A percentile compares a stretch with the other conserved stretches of the same genome.
Evolutionary conservation across 768 basidiomycete genomes (phyloP).

Genomic region (Termitomyces sp.): DNA sequence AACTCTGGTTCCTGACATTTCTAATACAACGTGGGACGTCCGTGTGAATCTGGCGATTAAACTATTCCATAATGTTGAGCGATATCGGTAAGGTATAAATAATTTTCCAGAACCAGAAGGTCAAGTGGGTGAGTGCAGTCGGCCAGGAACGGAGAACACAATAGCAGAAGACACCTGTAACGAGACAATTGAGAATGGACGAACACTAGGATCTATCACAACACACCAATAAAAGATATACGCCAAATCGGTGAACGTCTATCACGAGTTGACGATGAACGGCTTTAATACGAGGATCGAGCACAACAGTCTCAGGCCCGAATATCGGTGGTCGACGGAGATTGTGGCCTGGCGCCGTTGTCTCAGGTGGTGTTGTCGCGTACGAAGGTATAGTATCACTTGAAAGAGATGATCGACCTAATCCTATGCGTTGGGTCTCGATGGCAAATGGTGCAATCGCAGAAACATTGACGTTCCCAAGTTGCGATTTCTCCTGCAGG

Average conservation of each 20-base stretch:
- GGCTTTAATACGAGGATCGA: conserved; percentile 29
- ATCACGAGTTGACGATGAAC: conserved; percentile 25
- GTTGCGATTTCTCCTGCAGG: background rate
- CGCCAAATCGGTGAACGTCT: conserved; percentile 21
- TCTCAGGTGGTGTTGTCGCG: background rate
- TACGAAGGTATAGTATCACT: conserved; percentile 6
- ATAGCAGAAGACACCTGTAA: conserved; percentile 18
- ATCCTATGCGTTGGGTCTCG: background rate
- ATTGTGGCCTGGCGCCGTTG: background rate
- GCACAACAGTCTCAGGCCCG: conserved; percentile 32
- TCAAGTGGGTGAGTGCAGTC: conserved; percentile 3
- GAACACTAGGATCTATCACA: background rate
- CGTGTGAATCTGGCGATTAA: background rate
- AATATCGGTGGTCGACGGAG: conserved; percentile 21
- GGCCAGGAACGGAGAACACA: conserved; percentile 18
- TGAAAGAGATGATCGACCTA: background rate
- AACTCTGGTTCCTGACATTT: background rate
- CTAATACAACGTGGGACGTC: background rate
- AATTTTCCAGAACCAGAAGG: background rate
- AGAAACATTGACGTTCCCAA: conserved; percentile 1
- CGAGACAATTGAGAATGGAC: background rate
- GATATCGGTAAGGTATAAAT: background rate
- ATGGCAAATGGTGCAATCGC: conserved; percentile 15
- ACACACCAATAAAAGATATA: conserved; percentile 18
- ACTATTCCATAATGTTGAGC: background rate